A percentile compares a stretch with the other conserved stretches of the same genome.
phyloP scores from a whole-genome alignment of 495 filamentous ascomycete species.

The Daldinia concentrica region DNA sequence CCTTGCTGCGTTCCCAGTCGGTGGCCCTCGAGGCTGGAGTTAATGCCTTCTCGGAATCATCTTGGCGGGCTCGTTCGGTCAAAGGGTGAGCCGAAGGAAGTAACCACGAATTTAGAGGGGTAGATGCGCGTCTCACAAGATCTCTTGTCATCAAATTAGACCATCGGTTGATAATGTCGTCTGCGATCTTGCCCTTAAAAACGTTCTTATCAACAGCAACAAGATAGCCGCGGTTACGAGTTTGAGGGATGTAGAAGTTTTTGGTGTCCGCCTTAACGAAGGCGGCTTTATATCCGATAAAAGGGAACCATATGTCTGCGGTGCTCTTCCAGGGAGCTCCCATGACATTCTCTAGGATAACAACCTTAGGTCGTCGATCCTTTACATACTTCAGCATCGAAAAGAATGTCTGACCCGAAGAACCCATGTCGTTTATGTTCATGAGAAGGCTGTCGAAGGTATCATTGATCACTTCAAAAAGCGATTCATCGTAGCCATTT shows the following conservation, averaged over 20 bases:
- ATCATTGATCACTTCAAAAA: slow-evolving; percentile 3
- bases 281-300: slow-evolving; percentile 64
- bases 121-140: slow-evolving; percentile 66
- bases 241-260: slow-evolving; percentile 82
- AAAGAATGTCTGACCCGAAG: slow-evolving; percentile 76
- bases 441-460: slow-evolving; percentile 32
- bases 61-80: slow-evolving; percentile 58
- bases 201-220: slow-evolving; percentile 63
- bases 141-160: neutral
- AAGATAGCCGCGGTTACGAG: slow-evolving; percentile 76
- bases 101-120: slow-evolving; percentile 70
- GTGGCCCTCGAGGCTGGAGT: slow-evolving; percentile 40
- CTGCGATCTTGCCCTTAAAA: slow-evolving; percentile 34
- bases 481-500: neutral
- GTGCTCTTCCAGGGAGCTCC: slow-evolving; percentile 71
- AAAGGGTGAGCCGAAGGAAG: slow-evolving; percentile 65
- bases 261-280: slow-evolving; percentile 70
- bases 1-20: slow-evolving; percentile 67
- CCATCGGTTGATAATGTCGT: slow-evolving; percentile 33
- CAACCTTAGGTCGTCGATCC: slow-evolving; percentile 65
- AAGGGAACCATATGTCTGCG: slow-evolving; percentile 53
- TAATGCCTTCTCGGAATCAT: slow-evolving; percentile 50
- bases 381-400: slow-evolving; percentile 68
- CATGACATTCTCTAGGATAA: slow-evolving; percentile 80
- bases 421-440: slow-evolving; percentile 62